Conservation (phyloP, 73 alveolate species). For the Paramecium sonneborni region DNA sequence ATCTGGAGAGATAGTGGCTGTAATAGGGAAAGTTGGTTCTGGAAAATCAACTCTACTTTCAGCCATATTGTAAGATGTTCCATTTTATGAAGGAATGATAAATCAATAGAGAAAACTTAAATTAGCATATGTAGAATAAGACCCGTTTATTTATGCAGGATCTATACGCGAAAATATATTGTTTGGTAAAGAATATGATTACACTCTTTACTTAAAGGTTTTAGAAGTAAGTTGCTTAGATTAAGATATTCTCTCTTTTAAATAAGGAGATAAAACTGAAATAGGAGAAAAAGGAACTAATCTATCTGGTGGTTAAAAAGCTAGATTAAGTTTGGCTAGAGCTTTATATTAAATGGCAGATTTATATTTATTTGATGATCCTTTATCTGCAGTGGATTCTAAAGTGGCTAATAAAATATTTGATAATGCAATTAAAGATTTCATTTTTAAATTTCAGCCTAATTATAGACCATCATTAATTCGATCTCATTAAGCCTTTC, state of each 20-base stretch:
- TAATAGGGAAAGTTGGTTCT: constrained; percentile 68
- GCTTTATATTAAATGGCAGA: constrained; percentile 92
- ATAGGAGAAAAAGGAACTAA: constrained; percentile 81
- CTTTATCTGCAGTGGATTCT: constrained; percentile 86
- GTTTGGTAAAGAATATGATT: constrained; percentile 69
- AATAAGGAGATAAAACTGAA: constrained; percentile 74
- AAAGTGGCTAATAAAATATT: constrained; percentile 73
- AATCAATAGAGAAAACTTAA: constrained; percentile 8
- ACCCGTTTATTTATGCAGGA: constrained; percentile 65
- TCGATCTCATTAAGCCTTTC: neutral
- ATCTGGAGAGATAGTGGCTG: constrained; percentile 62
- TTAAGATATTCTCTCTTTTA: constrained; percentile 67
- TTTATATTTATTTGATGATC: constrained; percentile 86
- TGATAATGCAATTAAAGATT: neutral
- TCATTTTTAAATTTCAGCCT: neutral
- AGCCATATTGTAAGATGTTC: constrained; percentile 55
- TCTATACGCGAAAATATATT: constrained; percentile 71
- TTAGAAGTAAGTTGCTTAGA: constrained; percentile 61
- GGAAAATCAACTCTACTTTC: constrained; percentile 72
- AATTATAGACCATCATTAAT: neutral
- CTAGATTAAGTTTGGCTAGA: constrained; percentile 95
- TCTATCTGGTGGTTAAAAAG: constrained; percentile 95
- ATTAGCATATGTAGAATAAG: constrained; percentile 73
- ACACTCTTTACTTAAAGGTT: constrained; percentile 60
- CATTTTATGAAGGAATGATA: constrained; percentile 19